Base-by-base conservation (phyloP, 805 yeast genomes). In the Candida parachauliodes region DNA sequence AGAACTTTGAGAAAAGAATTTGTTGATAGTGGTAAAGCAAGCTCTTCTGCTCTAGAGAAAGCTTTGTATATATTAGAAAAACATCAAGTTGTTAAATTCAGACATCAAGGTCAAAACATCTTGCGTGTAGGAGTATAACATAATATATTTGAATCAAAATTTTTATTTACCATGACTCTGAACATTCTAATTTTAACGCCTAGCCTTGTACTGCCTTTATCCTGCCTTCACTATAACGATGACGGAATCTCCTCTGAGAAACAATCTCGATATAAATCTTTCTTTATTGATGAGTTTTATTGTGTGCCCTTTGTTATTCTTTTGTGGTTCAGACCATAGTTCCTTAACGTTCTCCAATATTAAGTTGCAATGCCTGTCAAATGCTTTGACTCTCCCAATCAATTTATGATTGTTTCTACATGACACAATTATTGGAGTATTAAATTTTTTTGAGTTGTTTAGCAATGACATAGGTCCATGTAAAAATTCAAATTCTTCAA, bases 361-460 rank as follows among this genome's bases (percentile, higher is more conserved):
- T 84, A 93, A 77, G 60, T 93, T 93, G 45, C 96, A 83, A 62
- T 93, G 99, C 55, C 96, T 80, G 58, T 93, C 99, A 59, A 88
- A 93, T 0, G 98, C 97, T 54, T 85, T 85, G 35, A 93, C 93
- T 47, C 86, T 79, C 2, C 89, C 96, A 21, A 93, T 74, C 28
- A 93, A 70, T 61, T 93, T 93, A 56, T 89, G 96, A 59, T 91
- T 89, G 59, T 93, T 93, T 54, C 99, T 75, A 43, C 95, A 76
- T 15, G 96, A 86, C 43, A 93, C 84, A 41, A 93, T 76, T 4
- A 93, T 87, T 18, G 88, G 87, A 2, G 84, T 74, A 36, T 79
- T 81, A 37, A 78, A 74, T 43, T 79, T 74, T 28, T 88, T 83
- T 0, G 98, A 88, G 32, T 81, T 79, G 48, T 88, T 87, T n/a